These are phyloP conservation scores for Pecoramyces ruminantium DNA, from an alignment of 192 early-diverging fungal species.

Conservation along the genomic window DNA sequence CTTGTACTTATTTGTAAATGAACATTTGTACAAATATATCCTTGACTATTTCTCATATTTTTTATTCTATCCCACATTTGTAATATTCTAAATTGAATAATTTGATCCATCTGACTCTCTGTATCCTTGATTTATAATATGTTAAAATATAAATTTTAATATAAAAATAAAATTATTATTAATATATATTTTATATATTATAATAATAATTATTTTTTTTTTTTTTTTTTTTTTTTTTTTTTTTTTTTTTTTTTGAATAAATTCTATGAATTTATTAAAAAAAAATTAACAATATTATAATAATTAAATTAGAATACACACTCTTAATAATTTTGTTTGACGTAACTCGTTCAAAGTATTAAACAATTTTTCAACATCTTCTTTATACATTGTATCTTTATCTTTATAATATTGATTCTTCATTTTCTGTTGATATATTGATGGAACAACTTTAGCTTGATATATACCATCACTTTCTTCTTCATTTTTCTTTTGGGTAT, in stretches of 20 bases:
- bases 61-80: constrained; percentile 24
- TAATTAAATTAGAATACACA: neutral
- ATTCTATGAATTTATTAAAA: neutral
- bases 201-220: too few species aligned
- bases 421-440: neutral
- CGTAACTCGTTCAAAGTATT: constrained; percentile 12
- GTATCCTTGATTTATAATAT: constrained; percentile 12
- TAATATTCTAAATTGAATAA: constrained; percentile 24
- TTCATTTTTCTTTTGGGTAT: neutral
- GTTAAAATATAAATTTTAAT: neutral
- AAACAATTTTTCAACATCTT: neutral
- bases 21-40: constrained; percentile 4
- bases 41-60: constrained; percentile 7
- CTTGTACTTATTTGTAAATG: constrained; percentile 7
- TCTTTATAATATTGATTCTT: constrained; percentile 1
- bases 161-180: neutral
- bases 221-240: too few species aligned
- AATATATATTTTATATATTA: too few species aligned
- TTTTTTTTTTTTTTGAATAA: too few species aligned
- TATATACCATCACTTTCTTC: constrained; percentile 12
- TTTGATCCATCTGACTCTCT: constrained; percentile 20
- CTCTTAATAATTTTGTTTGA: constrained; percentile 13
- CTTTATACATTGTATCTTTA: neutral
- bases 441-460: constrained; percentile 8
- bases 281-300: neutral